phyloP scores from a whole-genome alignment of 2,329 filamentous ascomycete species.

The Phoma sp. region DNA sequence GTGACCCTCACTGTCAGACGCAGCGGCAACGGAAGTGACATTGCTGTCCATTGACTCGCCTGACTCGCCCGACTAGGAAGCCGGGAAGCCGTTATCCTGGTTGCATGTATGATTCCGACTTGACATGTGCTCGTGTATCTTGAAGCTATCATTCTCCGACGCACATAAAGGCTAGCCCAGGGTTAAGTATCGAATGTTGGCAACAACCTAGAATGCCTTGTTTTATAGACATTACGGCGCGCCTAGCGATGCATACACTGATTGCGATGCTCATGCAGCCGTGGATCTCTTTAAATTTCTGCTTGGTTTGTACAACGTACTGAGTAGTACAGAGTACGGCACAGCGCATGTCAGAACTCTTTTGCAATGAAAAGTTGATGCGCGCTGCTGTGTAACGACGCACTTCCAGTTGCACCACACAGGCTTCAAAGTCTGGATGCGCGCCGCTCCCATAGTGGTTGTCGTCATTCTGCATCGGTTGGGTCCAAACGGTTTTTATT shows the following conservation, averaged over 20 bases:
- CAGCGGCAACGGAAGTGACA: constrained; percentile 1
- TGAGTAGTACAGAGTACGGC: constrained; percentile 18
- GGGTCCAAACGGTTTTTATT: constrained; percentile 5
- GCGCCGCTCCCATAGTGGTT: neutral
- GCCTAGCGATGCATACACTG: neutral
- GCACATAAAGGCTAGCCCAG: constrained; percentile 1
- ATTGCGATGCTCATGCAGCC: constrained; percentile 1
- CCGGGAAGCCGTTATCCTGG: neutral
- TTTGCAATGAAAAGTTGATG: constrained; percentile 26
- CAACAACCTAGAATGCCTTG: neutral
- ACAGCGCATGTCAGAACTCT: constrained; percentile 39
- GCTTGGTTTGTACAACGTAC: constrained; percentile 21
- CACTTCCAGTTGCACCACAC: constrained; percentile 20
- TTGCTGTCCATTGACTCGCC: constrained; percentile 3
- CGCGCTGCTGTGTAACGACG: constrained; percentile 32
- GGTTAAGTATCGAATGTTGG: constrained; percentile 9
- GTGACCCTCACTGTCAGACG: constrained; percentile 9
- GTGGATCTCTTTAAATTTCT: constrained; percentile 10
- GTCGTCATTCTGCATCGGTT: constrained; percentile 1
- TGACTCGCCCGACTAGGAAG: neutral
- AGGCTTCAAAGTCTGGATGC: constrained; percentile 14
- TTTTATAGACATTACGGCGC: neutral
- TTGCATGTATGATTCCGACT: neutral
- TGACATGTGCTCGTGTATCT: neutral
- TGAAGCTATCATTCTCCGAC: neutral